Evolutionary conservation across 2,329 filamentous ascomycete genomes (phyloP).

Genomic region (Cryphonectria japonica): DNA sequence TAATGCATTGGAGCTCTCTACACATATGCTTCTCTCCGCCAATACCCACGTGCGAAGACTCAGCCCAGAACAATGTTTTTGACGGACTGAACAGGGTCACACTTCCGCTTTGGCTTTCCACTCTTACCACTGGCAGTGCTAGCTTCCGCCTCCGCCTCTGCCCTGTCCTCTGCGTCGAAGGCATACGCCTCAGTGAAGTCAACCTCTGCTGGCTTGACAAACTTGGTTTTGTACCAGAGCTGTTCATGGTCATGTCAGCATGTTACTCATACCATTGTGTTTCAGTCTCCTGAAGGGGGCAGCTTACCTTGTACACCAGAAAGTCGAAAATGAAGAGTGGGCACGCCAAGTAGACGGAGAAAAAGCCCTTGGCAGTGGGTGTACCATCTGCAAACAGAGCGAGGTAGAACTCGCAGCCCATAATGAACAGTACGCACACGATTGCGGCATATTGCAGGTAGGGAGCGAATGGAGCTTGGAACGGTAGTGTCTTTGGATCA

Average conservation of each 20-base stretch:
- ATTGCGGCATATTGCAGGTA: slow-evolving; percentile 21
- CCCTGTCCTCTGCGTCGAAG: slow-evolving; percentile 29
- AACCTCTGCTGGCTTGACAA: slow-evolving; percentile 34
- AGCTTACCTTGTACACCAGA: slow-evolving; percentile 30
- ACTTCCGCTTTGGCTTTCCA: slow-evolving; percentile 27
- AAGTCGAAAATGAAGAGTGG: slow-evolving; percentile 19
- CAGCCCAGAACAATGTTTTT: slow-evolving; percentile 19
- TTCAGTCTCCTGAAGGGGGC: neutral
- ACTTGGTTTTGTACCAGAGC: slow-evolving; percentile 23
- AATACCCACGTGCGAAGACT: neutral
- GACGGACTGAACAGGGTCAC: slow-evolving; percentile 9
- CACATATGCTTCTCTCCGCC: neutral
- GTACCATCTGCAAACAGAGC: slow-evolving; percentile 15
- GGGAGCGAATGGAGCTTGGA: slow-evolving; percentile 13
- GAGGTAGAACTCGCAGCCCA: slow-evolving; percentile 25
- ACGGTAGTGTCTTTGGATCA: slow-evolving; percentile 17
- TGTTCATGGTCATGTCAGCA: neutral
- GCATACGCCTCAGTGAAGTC: slow-evolving; percentile 36
- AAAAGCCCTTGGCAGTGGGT: slow-evolving; percentile 17
- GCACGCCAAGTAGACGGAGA: slow-evolving; percentile 26
- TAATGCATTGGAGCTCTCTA: neutral
- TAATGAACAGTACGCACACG: slow-evolving; percentile 8
- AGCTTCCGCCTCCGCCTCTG: slow-evolving; percentile 34
- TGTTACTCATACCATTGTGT: neutral
- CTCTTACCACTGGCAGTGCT: slow-evolving; percentile 53